Evolutionary conservation across 169 alveolate species (phyloP).

Genomic region (Plasmodium chabaudi): DNA sequence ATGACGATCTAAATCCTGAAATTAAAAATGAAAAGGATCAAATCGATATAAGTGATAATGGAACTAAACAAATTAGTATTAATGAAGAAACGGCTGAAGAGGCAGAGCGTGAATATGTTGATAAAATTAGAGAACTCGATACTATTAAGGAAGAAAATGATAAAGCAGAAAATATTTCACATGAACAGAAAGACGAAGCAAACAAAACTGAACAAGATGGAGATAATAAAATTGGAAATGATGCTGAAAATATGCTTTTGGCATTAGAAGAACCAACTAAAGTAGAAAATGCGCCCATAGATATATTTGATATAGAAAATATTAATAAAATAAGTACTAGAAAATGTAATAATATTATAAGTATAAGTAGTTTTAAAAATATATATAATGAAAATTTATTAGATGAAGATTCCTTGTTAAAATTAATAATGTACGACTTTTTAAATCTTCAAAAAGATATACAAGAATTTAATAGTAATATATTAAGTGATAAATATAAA

Average conservation of each 20-base stretch:
- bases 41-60: not conserved
- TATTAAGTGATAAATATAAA: constrained; percentile 72
- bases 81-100: not conserved
- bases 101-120: not conserved
- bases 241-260: constrained; percentile 28
- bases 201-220: not conserved
- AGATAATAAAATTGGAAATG: not conserved
- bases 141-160: not conserved
- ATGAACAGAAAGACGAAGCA: not conserved
- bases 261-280: constrained; percentile 34
- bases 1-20: not conserved
- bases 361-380: constrained; percentile 74
- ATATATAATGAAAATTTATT: constrained; percentile 63
- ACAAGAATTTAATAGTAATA: constrained; percentile 60
- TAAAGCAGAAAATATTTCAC: not conserved
- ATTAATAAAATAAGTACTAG: constrained; percentile 52
- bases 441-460: constrained; percentile 51
- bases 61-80: not conserved
- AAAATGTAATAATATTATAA: constrained; percentile 71
- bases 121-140: not conserved
- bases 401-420: constrained; percentile 62
- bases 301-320: constrained; percentile 55
- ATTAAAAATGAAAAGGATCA: not conserved
- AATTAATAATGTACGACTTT: constrained; percentile 50
- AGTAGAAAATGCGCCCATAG: constrained; percentile 17